Evolutionary conservation across 2,329 filamentous ascomycete genomes (phyloP), one percentile per base, ranked within the genome.

Genomic region (Microdochium nivale): DNA sequence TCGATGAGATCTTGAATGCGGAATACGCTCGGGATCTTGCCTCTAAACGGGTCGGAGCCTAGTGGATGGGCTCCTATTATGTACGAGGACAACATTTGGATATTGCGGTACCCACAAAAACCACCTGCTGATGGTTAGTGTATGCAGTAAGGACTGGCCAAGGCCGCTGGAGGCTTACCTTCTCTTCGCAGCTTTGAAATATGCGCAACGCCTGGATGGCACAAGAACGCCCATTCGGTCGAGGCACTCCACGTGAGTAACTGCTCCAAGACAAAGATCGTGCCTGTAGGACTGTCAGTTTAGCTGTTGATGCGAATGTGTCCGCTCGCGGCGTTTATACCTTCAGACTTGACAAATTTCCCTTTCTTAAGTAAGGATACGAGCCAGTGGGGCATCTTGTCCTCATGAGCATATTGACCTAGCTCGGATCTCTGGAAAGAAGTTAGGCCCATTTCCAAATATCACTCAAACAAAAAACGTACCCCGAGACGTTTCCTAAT

Each of bases 31-130:
- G 94, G 92, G 5, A 91, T 71, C 1, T 70, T 73, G 3, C 73
- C 71, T 1, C 73, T 67, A 53, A 95, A 88, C 48, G 73, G 68
- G 40, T 84, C 73, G 54, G 78, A 67, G 0, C 87, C 88, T 13
- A 73, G 68, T 13, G 73, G 74, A 37, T 72, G 66, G 1, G 80
- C 70, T 9, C 77, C 79, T 53, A 84, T 80, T 21, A 96, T 81
- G 64, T 89, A 91, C 0, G 90, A 92, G 14, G 86, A 73, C 58
- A 96, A 69, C 84, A 95, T 95, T 65, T 97, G 94, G 30, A 96
- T 95, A 62, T 95, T 97, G 40, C 92, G 81, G 65, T 96, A 97
- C 3, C 92, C 92, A 64, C 92, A 97, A 65, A 97, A 97, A 5
- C 90, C 88, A 23, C 90, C 90, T 81, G 23, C 2, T 19, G 4